phyloP scores from a whole-genome alignment of 257 asterid genomes.

The Voacanga thouarsii region DNA sequence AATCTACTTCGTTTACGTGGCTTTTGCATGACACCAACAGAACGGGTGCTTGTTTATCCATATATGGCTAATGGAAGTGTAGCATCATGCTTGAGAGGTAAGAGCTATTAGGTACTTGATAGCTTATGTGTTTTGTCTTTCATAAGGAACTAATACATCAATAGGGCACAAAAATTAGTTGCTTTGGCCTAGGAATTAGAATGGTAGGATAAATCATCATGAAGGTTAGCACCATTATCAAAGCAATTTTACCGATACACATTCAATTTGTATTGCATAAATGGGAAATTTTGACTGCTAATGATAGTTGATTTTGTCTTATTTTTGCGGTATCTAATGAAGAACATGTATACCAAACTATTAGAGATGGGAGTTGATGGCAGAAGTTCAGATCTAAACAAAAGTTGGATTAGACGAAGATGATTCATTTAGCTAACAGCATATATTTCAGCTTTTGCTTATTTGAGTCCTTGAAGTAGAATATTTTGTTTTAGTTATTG shows the following conservation, averaged over 20 bases:
- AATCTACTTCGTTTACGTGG: constrained; percentile 83
- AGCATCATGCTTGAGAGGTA: constrained; percentile 97
- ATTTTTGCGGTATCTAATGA: not conserved
- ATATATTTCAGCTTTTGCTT: not conserved
- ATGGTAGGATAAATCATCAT: not conserved
- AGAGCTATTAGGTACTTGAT: not conserved
- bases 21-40: constrained; percentile 91
- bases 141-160: not conserved
- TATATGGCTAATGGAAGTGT: constrained; percentile 92
- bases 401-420: not conserved
- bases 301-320: not conserved
- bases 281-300: not conserved
- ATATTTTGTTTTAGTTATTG: not conserved
- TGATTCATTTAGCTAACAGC: constrained; percentile 2
- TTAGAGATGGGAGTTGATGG: too few species aligned
- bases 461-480: not conserved
- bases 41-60: constrained; percentile 92
- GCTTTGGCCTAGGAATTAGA: not conserved
- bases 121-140: not conserved
- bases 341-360: not conserved
- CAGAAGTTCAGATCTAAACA: not conserved
- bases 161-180: not conserved
- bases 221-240: not conserved
- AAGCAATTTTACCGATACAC: not conserved
- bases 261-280: not conserved